phyloP scores from a whole-genome alignment of 371 early-diverging fungal genomes.

The Rhizopus sp. region DNA sequence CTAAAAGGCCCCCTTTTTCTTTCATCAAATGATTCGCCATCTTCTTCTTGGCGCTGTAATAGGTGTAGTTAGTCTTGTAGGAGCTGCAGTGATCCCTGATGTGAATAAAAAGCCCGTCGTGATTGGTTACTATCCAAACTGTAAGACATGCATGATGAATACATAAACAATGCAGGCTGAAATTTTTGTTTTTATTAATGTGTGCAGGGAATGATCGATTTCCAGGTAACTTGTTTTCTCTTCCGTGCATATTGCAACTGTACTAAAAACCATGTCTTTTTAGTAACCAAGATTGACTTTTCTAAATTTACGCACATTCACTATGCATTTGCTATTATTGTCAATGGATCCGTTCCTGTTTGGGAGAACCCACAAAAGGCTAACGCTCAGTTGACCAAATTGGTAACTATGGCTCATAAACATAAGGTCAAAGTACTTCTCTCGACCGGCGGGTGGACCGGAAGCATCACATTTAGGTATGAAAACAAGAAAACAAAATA shows the following conservation, averaged over 20 bases:
- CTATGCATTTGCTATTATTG: slow-evolving; percentile 51
- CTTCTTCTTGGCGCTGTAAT: too few species aligned
- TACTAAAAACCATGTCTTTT: neutral
- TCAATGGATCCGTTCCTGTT: slow-evolving; percentile 27
- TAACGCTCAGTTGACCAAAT: slow-evolving; percentile 26
- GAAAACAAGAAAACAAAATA: neutral
- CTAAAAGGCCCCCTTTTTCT: too few species aligned
- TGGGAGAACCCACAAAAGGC: slow-evolving; percentile 30
- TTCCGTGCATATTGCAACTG: neutral
- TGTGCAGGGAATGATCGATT: slow-evolving; percentile 31
- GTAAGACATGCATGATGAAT: slow-evolving; percentile 21
- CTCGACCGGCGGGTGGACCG: slow-evolving; percentile 77
- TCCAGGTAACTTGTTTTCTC: slow-evolving; percentile 15
- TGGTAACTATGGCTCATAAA: slow-evolving; percentile 53
- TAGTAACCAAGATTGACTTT: slow-evolving; percentile 42
- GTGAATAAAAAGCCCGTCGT: slow-evolving; percentile 1
- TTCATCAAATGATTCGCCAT: too few species aligned
- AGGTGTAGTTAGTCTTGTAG: too few species aligned
- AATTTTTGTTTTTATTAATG: neutral
- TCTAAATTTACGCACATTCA: slow-evolving; percentile 59
- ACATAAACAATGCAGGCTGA: neutral
- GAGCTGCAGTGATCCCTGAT: too few species aligned
- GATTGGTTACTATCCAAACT: slow-evolving; percentile 45
- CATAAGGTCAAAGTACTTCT: slow-evolving; percentile 50
- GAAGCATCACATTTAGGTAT: slow-evolving; percentile 62